Evolutionary conservation across 768 basidiomycete species (phyloP).

Genomic region (Artomyces pyxidatus): DNA sequence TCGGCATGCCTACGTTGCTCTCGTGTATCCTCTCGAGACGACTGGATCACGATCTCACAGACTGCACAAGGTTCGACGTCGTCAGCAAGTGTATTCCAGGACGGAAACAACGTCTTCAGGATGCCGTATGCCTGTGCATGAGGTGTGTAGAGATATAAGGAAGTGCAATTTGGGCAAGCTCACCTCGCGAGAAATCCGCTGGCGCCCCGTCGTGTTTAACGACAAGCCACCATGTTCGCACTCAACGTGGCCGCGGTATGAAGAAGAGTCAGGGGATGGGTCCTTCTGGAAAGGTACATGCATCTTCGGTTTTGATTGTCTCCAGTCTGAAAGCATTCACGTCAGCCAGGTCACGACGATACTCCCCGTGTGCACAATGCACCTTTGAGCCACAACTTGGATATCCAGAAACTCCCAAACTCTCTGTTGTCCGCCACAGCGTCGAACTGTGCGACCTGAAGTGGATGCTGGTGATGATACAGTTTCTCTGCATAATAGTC

Average conservation of each 20-base stretch:
- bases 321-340: conserved; percentile 72
- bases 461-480: conserved; percentile 63
- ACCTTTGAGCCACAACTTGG: conserved; percentile 77
- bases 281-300: conserved; percentile 50
- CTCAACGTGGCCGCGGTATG: conserved; percentile 49
- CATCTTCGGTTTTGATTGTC: conserved; percentile 65
- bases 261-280: conserved; percentile 54
- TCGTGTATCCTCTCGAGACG: conserved; percentile 52
- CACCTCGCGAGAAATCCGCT: conserved; percentile 56
- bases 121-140: conserved; percentile 44
- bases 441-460: conserved; percentile 51
- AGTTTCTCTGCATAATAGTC: conserved; percentile 42
- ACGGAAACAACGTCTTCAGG: conserved; percentile 51
- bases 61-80: conserved; percentile 47
- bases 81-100: conserved; percentile 50
- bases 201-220: conserved; percentile 45
- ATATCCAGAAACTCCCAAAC: conserved; percentile 57
- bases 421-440: conserved; percentile 37
- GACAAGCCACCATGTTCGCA: conserved; percentile 68
- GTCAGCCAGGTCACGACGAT: too few relatives aligned
- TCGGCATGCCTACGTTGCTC: conserved; percentile 61
- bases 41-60: conserved; percentile 51
- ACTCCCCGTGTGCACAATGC: background rate
- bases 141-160: conserved; percentile 5
- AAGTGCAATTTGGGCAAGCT: conserved; percentile 5